Evolutionary conservation across 179 eudicot species (phyloP), one percentile per base, ranked within the genome.

Genomic region (Heliamphora pulchella): DNA sequence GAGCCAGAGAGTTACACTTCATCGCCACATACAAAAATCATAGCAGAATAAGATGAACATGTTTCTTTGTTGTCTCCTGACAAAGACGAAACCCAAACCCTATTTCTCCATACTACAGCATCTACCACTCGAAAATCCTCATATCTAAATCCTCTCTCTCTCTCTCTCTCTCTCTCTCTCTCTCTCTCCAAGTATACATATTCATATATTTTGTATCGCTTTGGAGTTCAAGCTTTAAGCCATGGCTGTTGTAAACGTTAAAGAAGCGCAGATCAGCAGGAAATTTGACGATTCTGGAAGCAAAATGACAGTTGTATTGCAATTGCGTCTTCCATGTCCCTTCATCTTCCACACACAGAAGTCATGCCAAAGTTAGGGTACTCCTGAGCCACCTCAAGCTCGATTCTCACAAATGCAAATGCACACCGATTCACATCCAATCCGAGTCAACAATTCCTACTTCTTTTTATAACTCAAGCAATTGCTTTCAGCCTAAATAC

Each of bases 301-400:
- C 74, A 18, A 80, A 91, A 87, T 55, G 91, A 90, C 5, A 92
- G 91, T 58, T 83, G 85, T 8, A 86, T 79, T 5, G 98, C 89
- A 13, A 92, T 90, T 1, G 97, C 92, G 20, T 93, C 97, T 66
- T 94, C 98, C 97, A 94, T 91, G 46, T 94, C 97, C n/a, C 94
- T 80, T 39, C 97, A 81, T 78, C 93, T 78, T 1, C 98, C 98
- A 58, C 98, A 90, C 50, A 94, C 91, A 10, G 93, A 90, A 3
- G 97, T 85, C 10, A 85, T 31, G 14, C 97, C 97, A 62, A 83
- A 93, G 78, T 84, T 91, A 5, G 92, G 92, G 11, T 14, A 13
- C 59, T 41, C 74, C 74, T 47, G n/a, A 0, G 65, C 80, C 48
- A 10, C 47, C 18, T 72, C 68, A 20, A 14, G n/a, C 17, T 71